Percentiles rank a stretch among this genome's conserved stretches.
Evolutionary conservation across 306 rosid genomes (phyloP).

Genomic region (Inga oerstediana): DNA sequence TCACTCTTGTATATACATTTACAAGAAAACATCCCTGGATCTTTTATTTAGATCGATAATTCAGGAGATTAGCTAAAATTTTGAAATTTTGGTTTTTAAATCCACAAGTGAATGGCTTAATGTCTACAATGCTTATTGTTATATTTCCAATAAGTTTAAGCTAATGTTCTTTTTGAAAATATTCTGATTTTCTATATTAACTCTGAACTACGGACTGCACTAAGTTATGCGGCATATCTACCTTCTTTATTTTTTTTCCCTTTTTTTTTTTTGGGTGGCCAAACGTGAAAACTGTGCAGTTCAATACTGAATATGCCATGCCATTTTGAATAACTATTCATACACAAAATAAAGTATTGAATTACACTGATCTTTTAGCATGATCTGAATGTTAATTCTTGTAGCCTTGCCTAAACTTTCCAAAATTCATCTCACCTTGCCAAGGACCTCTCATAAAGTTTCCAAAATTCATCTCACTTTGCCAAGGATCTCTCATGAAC

Average conservation of each 20-base stretch:
- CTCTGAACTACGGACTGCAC: too few relatives aligned
- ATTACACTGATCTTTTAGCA: too few relatives aligned
- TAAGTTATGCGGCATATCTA: too few relatives aligned
- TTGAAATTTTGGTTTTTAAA: background rate
- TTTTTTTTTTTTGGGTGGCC: background rate
- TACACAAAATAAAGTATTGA: too few relatives aligned
- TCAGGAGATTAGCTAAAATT: background rate
- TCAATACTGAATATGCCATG: background rate
- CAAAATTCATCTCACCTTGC: too few relatives aligned
- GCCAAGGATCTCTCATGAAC: too few relatives aligned
- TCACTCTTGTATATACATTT: constrained; percentile 35
- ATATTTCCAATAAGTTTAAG: background rate
- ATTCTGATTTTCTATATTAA: background rate
- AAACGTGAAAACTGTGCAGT: background rate
- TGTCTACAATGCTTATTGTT: background rate
- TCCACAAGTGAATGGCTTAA: background rate
- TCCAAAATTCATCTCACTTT: too few relatives aligned
- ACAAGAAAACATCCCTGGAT: constrained; percentile 46
- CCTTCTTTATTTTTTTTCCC: too few relatives aligned
- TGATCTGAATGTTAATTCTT: too few relatives aligned
- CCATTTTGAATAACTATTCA: too few relatives aligned
- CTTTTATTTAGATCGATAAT: background rate
- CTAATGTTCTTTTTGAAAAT: constrained; percentile 26
- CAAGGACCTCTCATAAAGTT: too few relatives aligned
- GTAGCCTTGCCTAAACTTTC: too few relatives aligned